A percentile compares a stretch with the other conserved stretches of the same genome.
Evolutionary conservation across 2,329 filamentous ascomycete species (phyloP).

Genomic region (Hymenoscyphus linearis): DNA sequence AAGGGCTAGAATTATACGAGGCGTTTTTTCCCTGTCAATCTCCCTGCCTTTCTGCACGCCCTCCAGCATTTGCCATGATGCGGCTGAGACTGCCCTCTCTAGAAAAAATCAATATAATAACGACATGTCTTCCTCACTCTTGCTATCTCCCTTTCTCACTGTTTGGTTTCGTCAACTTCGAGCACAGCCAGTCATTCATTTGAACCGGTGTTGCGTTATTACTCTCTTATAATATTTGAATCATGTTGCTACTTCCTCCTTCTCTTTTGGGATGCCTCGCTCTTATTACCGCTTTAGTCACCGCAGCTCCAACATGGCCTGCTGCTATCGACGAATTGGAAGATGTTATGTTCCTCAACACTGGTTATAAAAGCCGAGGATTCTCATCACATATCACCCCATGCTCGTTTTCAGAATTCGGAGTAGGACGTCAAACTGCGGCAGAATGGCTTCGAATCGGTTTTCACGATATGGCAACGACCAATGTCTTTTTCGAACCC

Average conservation of each 20-base stretch:
- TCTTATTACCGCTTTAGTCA: constrained; percentile 13
- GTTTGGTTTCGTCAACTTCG: constrained; percentile 11
- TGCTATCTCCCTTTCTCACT: constrained; percentile 2
- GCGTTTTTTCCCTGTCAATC: background rate
- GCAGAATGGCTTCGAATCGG: constrained; percentile 57
- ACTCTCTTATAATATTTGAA: constrained; percentile 15
- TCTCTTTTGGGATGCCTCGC: constrained; percentile 14
- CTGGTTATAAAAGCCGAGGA: constrained; percentile 47
- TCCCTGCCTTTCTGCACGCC: background rate
- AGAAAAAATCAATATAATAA: constrained; percentile 4
- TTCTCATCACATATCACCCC: constrained; percentile 54
- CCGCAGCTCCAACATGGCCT: constrained; percentile 55
- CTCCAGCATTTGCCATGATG: constrained; percentile 5
- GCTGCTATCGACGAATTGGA: constrained; percentile 55
- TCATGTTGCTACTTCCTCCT: constrained; percentile 25
- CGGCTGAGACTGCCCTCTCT: constrained; percentile 16
- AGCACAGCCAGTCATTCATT: constrained; percentile 23
- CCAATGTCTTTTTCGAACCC: constrained; percentile 39
- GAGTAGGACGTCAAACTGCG: constrained; percentile 50
- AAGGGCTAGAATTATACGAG: background rate
- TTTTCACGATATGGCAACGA: constrained; percentile 58
- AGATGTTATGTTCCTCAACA: constrained; percentile 56
- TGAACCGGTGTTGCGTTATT: constrained; percentile 9
- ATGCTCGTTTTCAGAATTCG: constrained; percentile 48
- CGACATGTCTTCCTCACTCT: constrained; percentile 4